Conservation (phyloP, 305 asterid species). For the Fraxinus baroniana region DNA sequence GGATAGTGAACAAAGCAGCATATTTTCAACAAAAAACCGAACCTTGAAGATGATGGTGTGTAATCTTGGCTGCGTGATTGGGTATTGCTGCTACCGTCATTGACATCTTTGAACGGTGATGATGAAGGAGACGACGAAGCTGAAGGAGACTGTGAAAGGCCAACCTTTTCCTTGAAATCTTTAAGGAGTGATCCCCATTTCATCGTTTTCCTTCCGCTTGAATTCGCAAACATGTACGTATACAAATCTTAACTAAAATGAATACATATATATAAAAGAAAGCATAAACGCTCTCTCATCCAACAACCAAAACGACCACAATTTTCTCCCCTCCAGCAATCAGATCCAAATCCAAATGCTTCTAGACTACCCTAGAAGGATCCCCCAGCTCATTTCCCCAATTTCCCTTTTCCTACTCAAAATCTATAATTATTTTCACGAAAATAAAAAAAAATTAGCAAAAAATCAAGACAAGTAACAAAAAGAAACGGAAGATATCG, state of each 20-base stretch:
- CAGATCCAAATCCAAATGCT: conserved; percentile 71
- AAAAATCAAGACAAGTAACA: background rate
- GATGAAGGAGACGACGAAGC: conserved; percentile 53
- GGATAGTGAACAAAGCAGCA: background rate
- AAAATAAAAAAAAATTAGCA: conserved; percentile 7
- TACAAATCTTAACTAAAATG: conserved; percentile 31
- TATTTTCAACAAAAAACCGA: conserved; percentile 8
- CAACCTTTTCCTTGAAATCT: conserved; percentile 97
- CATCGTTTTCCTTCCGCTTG: conserved; percentile 75
- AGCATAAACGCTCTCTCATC: conserved; percentile 56
- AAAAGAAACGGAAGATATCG: conserved; percentile 38
- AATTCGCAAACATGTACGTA: conserved; percentile 51
- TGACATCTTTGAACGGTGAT: conserved; percentile 46
- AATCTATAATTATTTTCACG: conserved; percentile 12
- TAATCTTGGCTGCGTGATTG: conserved; percentile 51
- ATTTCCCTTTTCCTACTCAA: conserved; percentile 6
- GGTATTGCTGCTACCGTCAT: conserved; percentile 35
- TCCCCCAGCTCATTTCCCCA: conserved; percentile 53
- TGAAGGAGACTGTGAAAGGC: conserved; percentile 58
- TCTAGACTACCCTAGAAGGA: conserved; percentile 62
- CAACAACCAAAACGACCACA: conserved; percentile 38
- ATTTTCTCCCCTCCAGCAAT: conserved; percentile 38
- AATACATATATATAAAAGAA: conserved; percentile 12
- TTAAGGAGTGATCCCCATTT: conserved; percentile 98
- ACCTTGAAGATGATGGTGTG: conserved; percentile 74